Conservation (phyloP, 2,329 filamentous ascomycete genomes). For the Sarocladiaceae sp. region DNA sequence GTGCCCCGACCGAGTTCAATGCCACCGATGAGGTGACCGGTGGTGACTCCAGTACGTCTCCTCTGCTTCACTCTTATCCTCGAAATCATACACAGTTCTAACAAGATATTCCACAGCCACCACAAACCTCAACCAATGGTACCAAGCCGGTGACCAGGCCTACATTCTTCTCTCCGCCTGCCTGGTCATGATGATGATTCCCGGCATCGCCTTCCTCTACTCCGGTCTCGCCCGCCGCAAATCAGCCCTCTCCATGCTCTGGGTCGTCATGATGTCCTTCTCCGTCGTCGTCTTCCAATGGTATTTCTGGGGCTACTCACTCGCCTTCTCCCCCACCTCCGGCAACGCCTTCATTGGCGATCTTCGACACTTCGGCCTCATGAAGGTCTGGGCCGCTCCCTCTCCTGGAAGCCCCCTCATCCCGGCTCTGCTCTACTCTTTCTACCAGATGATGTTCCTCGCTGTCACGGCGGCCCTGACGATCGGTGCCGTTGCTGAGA, state of each 20-base stretch:
- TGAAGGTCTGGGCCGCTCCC: slow-evolving; percentile 75
- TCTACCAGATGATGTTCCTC: slow-evolving; percentile 99
- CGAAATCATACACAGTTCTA: slow-evolving; percentile 8
- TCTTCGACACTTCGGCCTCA: slow-evolving; percentile 80
- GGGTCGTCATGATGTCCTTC: slow-evolving; percentile 91
- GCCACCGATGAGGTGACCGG: slow-evolving; percentile 58
- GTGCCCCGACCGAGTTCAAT: slow-evolving; percentile 55
- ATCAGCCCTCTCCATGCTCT: slow-evolving; percentile 93
- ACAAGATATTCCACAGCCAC: slow-evolving; percentile 44
- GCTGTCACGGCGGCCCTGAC: slow-evolving; percentile 87
- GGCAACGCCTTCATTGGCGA: slow-evolving; percentile 91
- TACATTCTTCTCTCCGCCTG: slow-evolving; percentile 86
- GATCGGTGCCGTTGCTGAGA: slow-evolving; percentile 87
- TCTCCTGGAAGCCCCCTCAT: slow-evolving; percentile 84
- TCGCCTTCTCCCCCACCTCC: slow-evolving; percentile 78
- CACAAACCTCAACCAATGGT: slow-evolving; percentile 96
- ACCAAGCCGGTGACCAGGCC: slow-evolving; percentile 81
- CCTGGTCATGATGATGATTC: slow-evolving; percentile 95
- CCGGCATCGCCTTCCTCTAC: slow-evolving; percentile 95
- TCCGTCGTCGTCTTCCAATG: slow-evolving; percentile 94
- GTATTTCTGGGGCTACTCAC: slow-evolving; percentile 99
- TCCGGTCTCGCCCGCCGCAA: slow-evolving; percentile 96
- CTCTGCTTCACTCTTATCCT: background rate
- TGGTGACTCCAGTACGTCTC: slow-evolving; percentile 67
- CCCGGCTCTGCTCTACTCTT: slow-evolving; percentile 84